These are phyloP conservation scores for Ilyonectria sp. DNA, from an alignment of 2,329 filamentous ascomycete genomes.

Conservation along the genomic window DNA sequence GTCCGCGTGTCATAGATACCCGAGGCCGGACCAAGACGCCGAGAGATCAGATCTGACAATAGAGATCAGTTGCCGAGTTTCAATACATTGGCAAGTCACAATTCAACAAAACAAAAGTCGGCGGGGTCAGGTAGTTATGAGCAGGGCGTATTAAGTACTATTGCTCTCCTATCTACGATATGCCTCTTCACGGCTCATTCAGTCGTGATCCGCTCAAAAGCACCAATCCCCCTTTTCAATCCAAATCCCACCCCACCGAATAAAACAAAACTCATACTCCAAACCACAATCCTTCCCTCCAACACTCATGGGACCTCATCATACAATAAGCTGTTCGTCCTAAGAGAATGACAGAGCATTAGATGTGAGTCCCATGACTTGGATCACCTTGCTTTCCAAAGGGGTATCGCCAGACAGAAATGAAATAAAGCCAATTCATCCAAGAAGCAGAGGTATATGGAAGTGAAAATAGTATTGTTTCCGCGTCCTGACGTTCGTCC, in stretches of 20 bases:
- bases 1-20: slow-evolving; percentile 12
- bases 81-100: not conserved
- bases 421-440: slow-evolving; percentile 47
- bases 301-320: slow-evolving; percentile 2
- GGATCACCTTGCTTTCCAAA: slow-evolving; percentile 46
- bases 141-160: slow-evolving; percentile 39
- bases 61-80: not conserved
- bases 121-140: slow-evolving; percentile 22
- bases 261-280: slow-evolving; percentile 49
- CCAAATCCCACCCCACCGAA: slow-evolving; percentile 48
- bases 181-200: slow-evolving; percentile 40
- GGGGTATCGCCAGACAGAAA: slow-evolving; percentile 55
- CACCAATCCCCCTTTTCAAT: slow-evolving; percentile 47
- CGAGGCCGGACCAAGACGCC: slow-evolving; percentile 22
- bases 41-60: not conserved
- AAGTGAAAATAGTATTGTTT: slow-evolving; percentile 44
- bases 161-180: slow-evolving; percentile 47
- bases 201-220: slow-evolving; percentile 40
- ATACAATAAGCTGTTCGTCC: slow-evolving; percentile 1
- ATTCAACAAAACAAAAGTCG: slow-evolving; percentile 7
- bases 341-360: not conserved
- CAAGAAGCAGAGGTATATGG: slow-evolving; percentile 43
- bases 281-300: slow-evolving; percentile 50
- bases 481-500: slow-evolving; percentile 45
- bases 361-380: slow-evolving; percentile 13